A percentile compares a stretch with the other conserved stretches of the same genome.
These are phyloP conservation scores for Carex scoparia DNA, from an alignment of 176 grass and related monocot species.

Conservation along the genomic window DNA sequence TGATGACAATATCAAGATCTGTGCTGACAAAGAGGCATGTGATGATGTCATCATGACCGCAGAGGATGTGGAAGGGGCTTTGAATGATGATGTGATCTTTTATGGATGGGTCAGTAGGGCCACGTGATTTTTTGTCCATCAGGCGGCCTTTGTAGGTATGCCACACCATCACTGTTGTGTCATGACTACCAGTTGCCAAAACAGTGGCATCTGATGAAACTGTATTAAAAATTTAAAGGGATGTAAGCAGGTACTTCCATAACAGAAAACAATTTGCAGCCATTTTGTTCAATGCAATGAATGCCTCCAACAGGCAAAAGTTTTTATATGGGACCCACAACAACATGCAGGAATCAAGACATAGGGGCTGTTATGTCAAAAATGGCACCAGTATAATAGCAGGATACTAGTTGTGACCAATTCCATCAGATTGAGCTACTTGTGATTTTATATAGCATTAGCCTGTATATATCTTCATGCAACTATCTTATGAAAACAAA, in stretches of 20 bases:
- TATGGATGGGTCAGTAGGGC: conserved; percentile 39
- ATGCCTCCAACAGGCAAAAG: not conserved
- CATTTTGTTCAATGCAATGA: conserved; percentile 16
- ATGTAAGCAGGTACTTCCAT: conserved; percentile 21
- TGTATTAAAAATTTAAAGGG: conserved; percentile 39
- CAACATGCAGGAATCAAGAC: not conserved
- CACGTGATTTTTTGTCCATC: conserved; percentile 52
- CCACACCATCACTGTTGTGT: conserved; percentile 98
- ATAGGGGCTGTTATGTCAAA: conserved; percentile 1
- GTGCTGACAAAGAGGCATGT: conserved; percentile 94
- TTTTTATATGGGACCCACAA: not conserved
- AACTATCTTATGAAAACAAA: not conserved
- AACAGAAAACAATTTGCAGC: conserved; percentile 12
- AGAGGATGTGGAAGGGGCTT: conserved; percentile 89
- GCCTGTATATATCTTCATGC: not conserved
- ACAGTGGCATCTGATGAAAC: conserved; percentile 87
- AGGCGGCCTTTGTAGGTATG: conserved; percentile 77
- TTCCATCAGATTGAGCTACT: not conserved
- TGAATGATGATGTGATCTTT: conserved; percentile 76
- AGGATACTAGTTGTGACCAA: conserved; percentile 3
- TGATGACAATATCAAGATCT: conserved; percentile 88
- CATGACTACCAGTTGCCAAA: conserved; percentile 91
- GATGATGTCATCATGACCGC: conserved; percentile 93
- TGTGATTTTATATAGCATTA: conserved; percentile 7
- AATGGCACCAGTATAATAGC: not conserved